phyloP scores from a whole-genome alignment of 257 asterid genomes.

The Przewalskia tangutica region DNA sequence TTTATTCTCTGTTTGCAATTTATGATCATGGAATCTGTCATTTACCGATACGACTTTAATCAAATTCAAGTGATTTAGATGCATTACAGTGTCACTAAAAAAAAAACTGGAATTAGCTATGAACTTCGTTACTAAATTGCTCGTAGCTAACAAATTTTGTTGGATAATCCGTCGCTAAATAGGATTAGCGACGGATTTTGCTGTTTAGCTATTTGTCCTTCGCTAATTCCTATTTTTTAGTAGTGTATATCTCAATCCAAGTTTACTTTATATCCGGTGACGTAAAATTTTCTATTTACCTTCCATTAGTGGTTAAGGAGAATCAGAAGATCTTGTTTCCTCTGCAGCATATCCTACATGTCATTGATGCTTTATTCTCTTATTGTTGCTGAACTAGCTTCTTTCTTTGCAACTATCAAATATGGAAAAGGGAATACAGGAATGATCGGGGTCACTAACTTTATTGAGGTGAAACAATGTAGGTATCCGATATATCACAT shows the following conservation, averaged over 20 bases:
- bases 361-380: neutral
- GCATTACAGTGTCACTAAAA: neutral
- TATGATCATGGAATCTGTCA: neutral
- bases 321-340: neutral
- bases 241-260: neutral
- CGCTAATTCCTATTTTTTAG: no score
- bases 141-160: no score
- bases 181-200: no score
- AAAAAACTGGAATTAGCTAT: no score
- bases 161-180: no score
- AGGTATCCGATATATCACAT: conserved; percentile 54
- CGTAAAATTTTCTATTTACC: neutral
- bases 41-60: neutral
- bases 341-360: neutral
- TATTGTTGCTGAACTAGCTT: neutral
- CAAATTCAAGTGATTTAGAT: neutral
- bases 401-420: neutral
- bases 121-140: no score
- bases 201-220: no score
- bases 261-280: neutral
- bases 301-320: neutral
- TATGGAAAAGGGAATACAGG: conserved; percentile 7
- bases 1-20: neutral
- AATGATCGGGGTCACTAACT: conserved; percentile 9
- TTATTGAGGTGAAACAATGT: conserved; percentile 13